A percentile compares a stretch with the other conserved stretches of the same genome.
Evolutionary conservation across 805 yeast genomes (phyloP).

Genomic region (Metschnikowia reukaufii): DNA sequence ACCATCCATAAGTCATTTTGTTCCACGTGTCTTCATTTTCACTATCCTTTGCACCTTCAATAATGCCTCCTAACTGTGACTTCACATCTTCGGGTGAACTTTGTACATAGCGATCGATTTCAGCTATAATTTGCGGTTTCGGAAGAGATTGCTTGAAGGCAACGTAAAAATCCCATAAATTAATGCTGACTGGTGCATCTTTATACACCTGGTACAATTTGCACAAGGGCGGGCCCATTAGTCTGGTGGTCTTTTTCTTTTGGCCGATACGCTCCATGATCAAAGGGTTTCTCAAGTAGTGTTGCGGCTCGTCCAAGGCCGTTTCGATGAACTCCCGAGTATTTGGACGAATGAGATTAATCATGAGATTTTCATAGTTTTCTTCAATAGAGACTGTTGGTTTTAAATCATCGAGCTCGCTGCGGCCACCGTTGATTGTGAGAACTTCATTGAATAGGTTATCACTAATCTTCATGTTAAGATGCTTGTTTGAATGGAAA

Average conservation of each 20-base stretch:
- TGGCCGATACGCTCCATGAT: slow-evolving; percentile 6
- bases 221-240: slow-evolving; percentile 18
- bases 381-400: slow-evolving; percentile 30
- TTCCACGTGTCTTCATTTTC: slow-evolving; percentile 53
- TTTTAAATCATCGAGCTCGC: slow-evolving; percentile 17
- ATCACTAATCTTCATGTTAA: slow-evolving; percentile 26
- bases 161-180: slow-evolving; percentile 63
- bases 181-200: slow-evolving; percentile 72
- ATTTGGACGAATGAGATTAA: slow-evolving; percentile 38
- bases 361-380: slow-evolving; percentile 39
- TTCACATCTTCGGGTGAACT: background rate
- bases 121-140: slow-evolving; percentile 24
- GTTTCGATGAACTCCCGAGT: slow-evolving; percentile 31
- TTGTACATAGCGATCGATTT: slow-evolving; percentile 9
- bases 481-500: slow-evolving; percentile 17
- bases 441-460: slow-evolving; percentile 34
- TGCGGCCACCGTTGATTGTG: slow-evolving; percentile 29
- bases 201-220: slow-evolving; percentile 67
- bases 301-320: slow-evolving; percentile 32
- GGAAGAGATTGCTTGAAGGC: slow-evolving; percentile 56
- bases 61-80: background rate
- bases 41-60: slow-evolving; percentile 1
- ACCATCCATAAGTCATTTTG: slow-evolving; percentile 64
- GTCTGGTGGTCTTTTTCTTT: slow-evolving; percentile 5
- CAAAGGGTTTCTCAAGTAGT: slow-evolving; percentile 22